These are phyloP conservation scores for Lyophyllum semitale DNA, from an alignment of 768 basidiomycete species.

Conservation along the genomic window DNA sequence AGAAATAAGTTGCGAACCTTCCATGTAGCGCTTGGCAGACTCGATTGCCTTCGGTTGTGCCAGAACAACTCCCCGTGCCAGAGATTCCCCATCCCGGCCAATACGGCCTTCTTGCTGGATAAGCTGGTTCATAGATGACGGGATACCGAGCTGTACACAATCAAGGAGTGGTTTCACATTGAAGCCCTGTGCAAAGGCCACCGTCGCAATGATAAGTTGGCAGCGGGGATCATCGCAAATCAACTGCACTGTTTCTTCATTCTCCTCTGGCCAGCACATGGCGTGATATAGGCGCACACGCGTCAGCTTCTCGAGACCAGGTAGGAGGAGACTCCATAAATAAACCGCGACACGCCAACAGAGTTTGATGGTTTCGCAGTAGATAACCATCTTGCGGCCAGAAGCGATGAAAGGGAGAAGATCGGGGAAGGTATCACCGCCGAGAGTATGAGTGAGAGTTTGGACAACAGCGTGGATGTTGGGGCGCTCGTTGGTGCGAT, in stretches of 20 bases:
- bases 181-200: slow-evolving; percentile 2
- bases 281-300: slow-evolving; percentile 5
- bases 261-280: slow-evolving; percentile 6
- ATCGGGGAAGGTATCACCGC: neutral
- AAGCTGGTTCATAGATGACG: slow-evolving; percentile 1
- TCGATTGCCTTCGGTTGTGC: slow-evolving; percentile 2
- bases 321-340: slow-evolving; percentile 3
- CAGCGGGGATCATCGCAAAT: slow-evolving; percentile 1
- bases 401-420: neutral
- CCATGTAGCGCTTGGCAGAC: neutral
- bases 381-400: slow-evolving; percentile 1
- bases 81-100: neutral
- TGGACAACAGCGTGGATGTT: neutral
- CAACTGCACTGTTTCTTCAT: slow-evolving; percentile 1
- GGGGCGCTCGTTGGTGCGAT: neutral
- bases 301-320: neutral
- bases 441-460: neutral
- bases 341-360: neutral
- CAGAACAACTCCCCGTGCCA: neutral
- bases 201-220: neutral
- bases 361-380: neutral
- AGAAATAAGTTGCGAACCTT: neutral
- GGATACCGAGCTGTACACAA: neutral
- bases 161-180: slow-evolving; percentile 8
- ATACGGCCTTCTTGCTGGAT: slow-evolving; percentile 8